Base-by-base conservation (phyloP, 2,329 filamentous ascomycete genomes). In the Tolypocladium sp. region DNA sequence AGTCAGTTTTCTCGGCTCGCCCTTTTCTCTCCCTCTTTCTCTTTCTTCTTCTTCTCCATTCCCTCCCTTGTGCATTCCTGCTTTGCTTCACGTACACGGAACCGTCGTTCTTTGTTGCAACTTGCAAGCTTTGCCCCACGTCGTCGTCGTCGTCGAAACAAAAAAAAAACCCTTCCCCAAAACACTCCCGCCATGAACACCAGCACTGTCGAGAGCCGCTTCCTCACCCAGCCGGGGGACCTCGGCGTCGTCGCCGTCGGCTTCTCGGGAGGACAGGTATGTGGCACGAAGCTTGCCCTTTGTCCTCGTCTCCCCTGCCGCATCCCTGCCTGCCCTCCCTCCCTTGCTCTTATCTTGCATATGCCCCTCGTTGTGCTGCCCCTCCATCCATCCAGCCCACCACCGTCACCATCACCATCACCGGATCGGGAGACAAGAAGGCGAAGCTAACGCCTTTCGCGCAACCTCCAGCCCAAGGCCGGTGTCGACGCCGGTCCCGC, bases 261-360 rank as follows among this genome's bases (percentile, higher is more conserved):
- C 63, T 99, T 97, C 80, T 96, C 92, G 58, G 93, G 93, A 65
- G 94, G 94, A 59, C 94, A 97, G 85, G 92, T 94, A 85, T 67
- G 80, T 68, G 10, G 22, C 12, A 6, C 27, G 22, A 46, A 46
- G 22, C 22, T 2, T 5, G 42, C 17, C 46, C 49, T 35, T 51
- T 52, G 49, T 10, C 4, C 15, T 4, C 37, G 17, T 41, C 20
- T 30, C 13, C 42, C 46, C 17, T 35, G 17, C 33, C 22, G 20
- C 57, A 7, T 33, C 57, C 57, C 33, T 33, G 33, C 22, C 55
- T 46, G 55, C 55, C 40, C 6, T 44, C 56, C 35, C 40, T 17
- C 52, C 27, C 40, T 38, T 44, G 49, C 56, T 22, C 30, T 22
- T 53, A 15, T 53, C 49, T 22, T 12, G 30, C 49, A n/a, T 13